Evolutionary conservation across 352 stramenopile species (phyloP), one percentile per base, ranked within the genome.

Genomic region (Blastocystis sp.): DNA sequence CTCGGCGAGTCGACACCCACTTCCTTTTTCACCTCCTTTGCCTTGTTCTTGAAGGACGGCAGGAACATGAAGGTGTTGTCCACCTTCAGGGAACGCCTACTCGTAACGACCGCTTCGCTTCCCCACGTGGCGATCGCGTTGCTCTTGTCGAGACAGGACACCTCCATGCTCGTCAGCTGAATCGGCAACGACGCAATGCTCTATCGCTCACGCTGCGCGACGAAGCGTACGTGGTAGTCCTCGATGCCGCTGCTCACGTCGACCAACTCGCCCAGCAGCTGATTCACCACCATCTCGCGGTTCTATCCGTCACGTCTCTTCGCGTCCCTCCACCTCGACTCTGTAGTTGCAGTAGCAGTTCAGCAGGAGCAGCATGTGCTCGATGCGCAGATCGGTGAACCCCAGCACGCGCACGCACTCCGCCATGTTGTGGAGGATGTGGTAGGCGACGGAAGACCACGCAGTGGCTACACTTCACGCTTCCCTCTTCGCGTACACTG

Each of bases 361-460:
- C 10, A 80, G 69, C n/a, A 80, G 69, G 3, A 80, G 41, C 13
- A 80, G 35, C 55, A 80, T 62, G 69, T 80, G 45, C 1, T 80
- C 69, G 55, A 80, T 80, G 35, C 69, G 69, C 0, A 80, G 69
- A 29, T 80, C 69, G 13, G 69, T 80, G 69, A 63, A 62, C 0
- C 69, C 69, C 45, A 80, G 69, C 39, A 80, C 69, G 55, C 69
- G 69, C 45, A 80, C 69, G 41, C 69, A 80, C n/a, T 80, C 35
- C 45, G 37, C 21, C 69, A 80, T 80, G 55, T 80, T 37, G 6
- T 80, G 69, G n/a, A 80, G 69, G 19, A 80, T 13, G 55, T 80
- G 69, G 55, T 63, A 63, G n/a, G 69, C 69, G 12, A 80, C 24
- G 6, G 37, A 62, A 2, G 69, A 80, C 69, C 69, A 80, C 26